phyloP scores from a whole-genome alignment of 2,329 filamentous ascomycete genomes.

The Pseudocercospora musae region DNA sequence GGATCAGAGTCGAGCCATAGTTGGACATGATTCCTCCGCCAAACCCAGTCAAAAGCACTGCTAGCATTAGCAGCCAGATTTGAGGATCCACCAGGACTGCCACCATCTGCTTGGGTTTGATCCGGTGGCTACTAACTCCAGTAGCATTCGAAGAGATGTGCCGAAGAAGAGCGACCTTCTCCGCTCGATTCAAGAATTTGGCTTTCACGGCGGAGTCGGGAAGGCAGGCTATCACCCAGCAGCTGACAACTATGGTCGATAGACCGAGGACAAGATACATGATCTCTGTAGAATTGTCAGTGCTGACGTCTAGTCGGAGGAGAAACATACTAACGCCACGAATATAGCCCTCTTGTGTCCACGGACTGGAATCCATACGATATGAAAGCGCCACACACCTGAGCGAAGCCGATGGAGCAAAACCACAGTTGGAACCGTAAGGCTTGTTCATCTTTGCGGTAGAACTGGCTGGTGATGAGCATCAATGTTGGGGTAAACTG shows the following conservation, averaged over 20 bases:
- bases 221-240: slow-evolving; percentile 39
- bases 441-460: slow-evolving; percentile 53
- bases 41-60: slow-evolving; percentile 43
- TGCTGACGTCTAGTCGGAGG: slow-evolving; percentile 50
- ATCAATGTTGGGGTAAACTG: background rate
- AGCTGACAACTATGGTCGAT: slow-evolving; percentile 37
- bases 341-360: slow-evolving; percentile 29
- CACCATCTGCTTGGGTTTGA: slow-evolving; percentile 51
- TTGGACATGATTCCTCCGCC: slow-evolving; percentile 54
- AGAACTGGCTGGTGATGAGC: slow-evolving; percentile 49
- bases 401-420: slow-evolving; percentile 11
- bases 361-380: slow-evolving; percentile 49
- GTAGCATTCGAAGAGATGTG: slow-evolving; percentile 43
- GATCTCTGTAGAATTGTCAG: slow-evolving; percentile 46
- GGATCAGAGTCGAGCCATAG: slow-evolving; percentile 51
- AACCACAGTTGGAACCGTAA: slow-evolving; percentile 10
- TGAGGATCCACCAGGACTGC: slow-evolving; percentile 63
- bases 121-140: slow-evolving; percentile 44
- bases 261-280: slow-evolving; percentile 50
- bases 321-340: background rate
- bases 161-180: slow-evolving; percentile 45
- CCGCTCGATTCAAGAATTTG: slow-evolving; percentile 33
- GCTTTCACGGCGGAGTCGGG: slow-evolving; percentile 20
- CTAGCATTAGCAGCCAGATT: slow-evolving; percentile 35
- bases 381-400: slow-evolving; percentile 13